Percentiles rank a stretch among this genome's conserved stretches.
These are phyloP conservation scores for Podospora didyma DNA, from an alignment of 495 filamentous ascomycete species.

Conservation along the genomic window DNA sequence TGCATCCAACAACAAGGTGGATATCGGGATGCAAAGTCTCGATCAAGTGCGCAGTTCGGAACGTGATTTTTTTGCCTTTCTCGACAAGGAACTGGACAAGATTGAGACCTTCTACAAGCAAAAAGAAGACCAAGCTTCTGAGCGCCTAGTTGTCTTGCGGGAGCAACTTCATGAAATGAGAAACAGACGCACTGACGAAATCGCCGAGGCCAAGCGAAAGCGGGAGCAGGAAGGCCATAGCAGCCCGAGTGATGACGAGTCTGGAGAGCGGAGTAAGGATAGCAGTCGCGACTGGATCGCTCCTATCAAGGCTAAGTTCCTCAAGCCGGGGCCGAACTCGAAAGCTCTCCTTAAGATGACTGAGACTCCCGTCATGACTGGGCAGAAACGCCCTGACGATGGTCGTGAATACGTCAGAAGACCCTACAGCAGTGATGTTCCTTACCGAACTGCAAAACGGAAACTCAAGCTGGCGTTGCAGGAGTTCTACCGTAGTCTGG, in stretches of 20 bases:
- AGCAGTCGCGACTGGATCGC: constrained; percentile 33
- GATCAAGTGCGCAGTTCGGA: constrained; percentile 54
- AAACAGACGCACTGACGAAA: constrained; percentile 68
- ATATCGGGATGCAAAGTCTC: constrained; percentile 33
- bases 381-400: constrained; percentile 34
- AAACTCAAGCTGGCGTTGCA: constrained; percentile 87
- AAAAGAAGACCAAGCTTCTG: constrained; percentile 76
- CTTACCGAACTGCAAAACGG: constrained; percentile 79
- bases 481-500: constrained; percentile 88
- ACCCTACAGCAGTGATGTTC: constrained; percentile 54
- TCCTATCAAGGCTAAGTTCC: constrained; percentile 38
- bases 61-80: constrained; percentile 72
- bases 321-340: constrained; percentile 45
- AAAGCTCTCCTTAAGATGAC: constrained; percentile 39
- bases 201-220: constrained; percentile 42
- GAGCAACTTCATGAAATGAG: constrained; percentile 87
- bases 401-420: constrained; percentile 62
- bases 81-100: constrained; percentile 77
- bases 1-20: constrained; percentile 14
- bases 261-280: constrained; percentile 17
- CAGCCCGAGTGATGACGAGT: constrained; percentile 10
- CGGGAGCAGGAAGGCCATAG: constrained; percentile 16
- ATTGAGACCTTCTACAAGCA: constrained; percentile 78
- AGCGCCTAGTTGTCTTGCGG: constrained; percentile 63
- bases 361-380: constrained; percentile 34